Evolutionary conservation across 2,329 filamentous ascomycete species (phyloP), one percentile per base, ranked within the genome.

Genomic region (Claviceps fusiformis): DNA sequence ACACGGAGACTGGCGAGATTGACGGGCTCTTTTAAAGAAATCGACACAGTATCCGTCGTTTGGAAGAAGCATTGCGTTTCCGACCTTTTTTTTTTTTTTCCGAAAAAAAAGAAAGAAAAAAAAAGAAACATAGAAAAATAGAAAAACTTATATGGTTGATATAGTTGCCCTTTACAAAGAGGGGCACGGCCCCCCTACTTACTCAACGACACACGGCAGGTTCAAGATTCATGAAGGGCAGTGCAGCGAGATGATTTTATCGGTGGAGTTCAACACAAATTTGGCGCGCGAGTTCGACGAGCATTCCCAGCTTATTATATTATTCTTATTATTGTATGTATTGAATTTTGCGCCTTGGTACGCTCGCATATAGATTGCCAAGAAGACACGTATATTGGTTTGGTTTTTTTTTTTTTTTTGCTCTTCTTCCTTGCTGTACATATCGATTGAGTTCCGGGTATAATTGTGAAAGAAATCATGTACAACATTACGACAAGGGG

Each of bases 1-100:
- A 92, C 63, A 72, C 77, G 6, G 86, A 90, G 74, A 91, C 86
- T n/a, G 87, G 87, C 54, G 87, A 92, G 73, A 89, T 92, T 60
- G 83, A 89, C 56, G 87, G 93, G 5, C 79, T 98, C 55, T 98
- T 97, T 71, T 98, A 89, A 61, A 53, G 17, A 49, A 24, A 48
- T 24, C 43, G 17, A 8, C 19, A 4, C 11, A 24, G 27, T 9
- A 13, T 53, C 11, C 1, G 33, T 53, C 33, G 45, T 39, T 33
- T 5, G 3, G 17, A 13, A 41, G 19, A 37, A 24, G 35, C 46
- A 54, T 52, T 49, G n/a, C 11, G 24, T 44, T 39, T 33, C 53
- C 17, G 43, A 47, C 8, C 48, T 41, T 41, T 1, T 11, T 39
- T 39, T 39, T 10, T 39, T 39, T 39, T 39, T 39, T 24, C 3